These are phyloP conservation scores for Alternaria brassicicola DNA, from an alignment of 2,329 filamentous ascomycete genomes.

Conservation along the genomic window DNA sequence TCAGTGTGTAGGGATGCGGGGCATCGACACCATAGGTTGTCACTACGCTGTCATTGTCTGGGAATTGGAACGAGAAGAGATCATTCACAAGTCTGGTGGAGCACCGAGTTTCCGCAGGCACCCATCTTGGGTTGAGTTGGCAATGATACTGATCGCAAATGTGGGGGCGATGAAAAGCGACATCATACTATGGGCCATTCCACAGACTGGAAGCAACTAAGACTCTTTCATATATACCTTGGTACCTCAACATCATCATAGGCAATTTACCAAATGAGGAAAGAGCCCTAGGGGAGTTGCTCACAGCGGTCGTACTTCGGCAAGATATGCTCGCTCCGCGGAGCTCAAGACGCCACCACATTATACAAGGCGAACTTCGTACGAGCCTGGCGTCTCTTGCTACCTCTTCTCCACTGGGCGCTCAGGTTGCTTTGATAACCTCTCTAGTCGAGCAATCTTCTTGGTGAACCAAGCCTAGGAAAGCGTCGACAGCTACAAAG, in stretches of 20 bases:
- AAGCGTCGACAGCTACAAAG: background rate
- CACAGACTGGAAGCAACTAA: background rate
- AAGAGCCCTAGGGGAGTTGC: background rate
- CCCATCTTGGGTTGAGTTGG: background rate
- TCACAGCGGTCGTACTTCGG: background rate
- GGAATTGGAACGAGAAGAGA: constrained; percentile 27
- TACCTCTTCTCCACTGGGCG: background rate
- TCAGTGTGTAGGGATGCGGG: constrained; percentile 1
- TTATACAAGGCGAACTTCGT: background rate
- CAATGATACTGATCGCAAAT: background rate
- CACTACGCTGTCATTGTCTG: constrained; percentile 15
- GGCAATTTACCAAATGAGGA: background rate
- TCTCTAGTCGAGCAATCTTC: rapidly evolving
- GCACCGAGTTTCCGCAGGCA: constrained; percentile 7
- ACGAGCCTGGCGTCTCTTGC: background rate
- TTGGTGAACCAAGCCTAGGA: too few relatives aligned
- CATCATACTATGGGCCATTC: background rate
- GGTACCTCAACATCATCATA: background rate
- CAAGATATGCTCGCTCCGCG: background rate
- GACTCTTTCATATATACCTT: background rate
- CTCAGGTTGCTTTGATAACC: background rate
- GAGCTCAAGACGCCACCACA: background rate
- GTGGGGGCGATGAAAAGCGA: background rate
- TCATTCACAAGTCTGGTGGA: constrained; percentile 19
- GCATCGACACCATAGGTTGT: constrained; percentile 26